Evolutionary conservation across 176 grass and related monocot genomes (phyloP), one percentile per base, ranked within the genome.

Genomic region (Hsuehochloa calcarea): DNA sequence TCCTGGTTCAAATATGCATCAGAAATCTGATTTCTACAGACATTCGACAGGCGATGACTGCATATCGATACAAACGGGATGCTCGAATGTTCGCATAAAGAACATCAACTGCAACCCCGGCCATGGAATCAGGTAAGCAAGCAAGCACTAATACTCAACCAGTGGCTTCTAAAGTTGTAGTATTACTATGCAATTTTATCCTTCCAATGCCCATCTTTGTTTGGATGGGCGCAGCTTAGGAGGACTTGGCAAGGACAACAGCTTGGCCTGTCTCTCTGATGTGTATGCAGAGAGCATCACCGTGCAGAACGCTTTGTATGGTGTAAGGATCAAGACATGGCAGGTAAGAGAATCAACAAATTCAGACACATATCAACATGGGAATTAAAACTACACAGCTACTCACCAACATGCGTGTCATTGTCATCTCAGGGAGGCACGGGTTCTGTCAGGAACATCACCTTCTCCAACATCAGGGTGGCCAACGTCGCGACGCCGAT

Each of bases 271-370:
- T 17, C 89, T 96, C 69, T 96, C 93, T 31, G 85, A 96, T 56
- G 87, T 96, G 11, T 45, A 83, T 11, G 93, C 86, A 16, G 75
- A 95, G 39, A 87, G 61, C 74, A 86, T 92, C 65, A 80, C 70
- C 25, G 86, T 95, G 15, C 86, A 91, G 85, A 93, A 93, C 77
- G 88, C 90, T 27, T 62, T 93, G 68, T 95, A 78, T 69, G 93
- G 90, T 11, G 80, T 95, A 67, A 93, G 90, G 71, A 95, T 95
- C 84, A 95, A 95, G 90, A 95, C 88, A 50, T 95, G 90, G 93
- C 93, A 93, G 85, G 93, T 88, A 88, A 45, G 12, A 67, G 7
- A 0, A 68, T 2, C 16, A 40, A 40, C 37, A 67, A 39, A 67
- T 39, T 39, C 16, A 39, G 34, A 39, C 9, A 39, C 6, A 39